Base-by-base conservation (phyloP, 192 early-diverging fungal species). In the Coemansia sp. region DNA sequence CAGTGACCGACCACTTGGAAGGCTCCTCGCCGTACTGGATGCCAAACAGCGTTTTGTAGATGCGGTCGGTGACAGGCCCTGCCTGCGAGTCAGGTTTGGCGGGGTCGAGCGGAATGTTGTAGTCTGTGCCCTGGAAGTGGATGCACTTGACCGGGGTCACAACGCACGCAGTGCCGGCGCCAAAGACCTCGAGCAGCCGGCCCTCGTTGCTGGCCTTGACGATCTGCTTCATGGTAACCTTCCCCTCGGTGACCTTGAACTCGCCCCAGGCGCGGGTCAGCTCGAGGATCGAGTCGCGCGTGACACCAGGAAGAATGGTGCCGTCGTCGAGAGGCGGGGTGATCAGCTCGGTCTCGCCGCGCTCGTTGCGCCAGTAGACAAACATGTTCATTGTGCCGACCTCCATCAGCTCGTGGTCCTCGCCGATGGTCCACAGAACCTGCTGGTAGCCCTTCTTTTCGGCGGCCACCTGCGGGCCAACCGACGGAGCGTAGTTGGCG, bases 321-420 rank as follows among this genome's bases (percentile, higher is more conserved):
- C 96, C 96, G 80, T 99, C 94, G 45, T n/a, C n/a, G n/a, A 99
- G 86, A n/a, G 90, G 90, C 33, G 96, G 94, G 1, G 96, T 99
- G 10, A 93, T 77, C 49, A 99, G 85, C 84, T 99, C 95, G 18
- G 54, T 83, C 66, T 94, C 89, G 60, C 93, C 93, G 22, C 89
- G 54, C 28, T 87, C 85, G 83, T 92, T 95, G 71, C 83, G 90
- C 92, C 91, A 94, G 80, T 85, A 87, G 29, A 92, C 80, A 74
- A 99, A 96, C 72, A 93, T 90, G 84, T 99, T 99, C 94, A 97
- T 97, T 28, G 96, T 95, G 38, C 96, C 96, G 14, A 96, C 96
- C 78, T 99, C 96, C 7, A 94, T 99, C 48, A 99, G 75, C 58
- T 91, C 82, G 69, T 93, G 86, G 22, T 97, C 85, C 16, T 85